Base-by-base conservation (phyloP, 371 early-diverging fungal species). In the Mucor plumbeus region DNA sequence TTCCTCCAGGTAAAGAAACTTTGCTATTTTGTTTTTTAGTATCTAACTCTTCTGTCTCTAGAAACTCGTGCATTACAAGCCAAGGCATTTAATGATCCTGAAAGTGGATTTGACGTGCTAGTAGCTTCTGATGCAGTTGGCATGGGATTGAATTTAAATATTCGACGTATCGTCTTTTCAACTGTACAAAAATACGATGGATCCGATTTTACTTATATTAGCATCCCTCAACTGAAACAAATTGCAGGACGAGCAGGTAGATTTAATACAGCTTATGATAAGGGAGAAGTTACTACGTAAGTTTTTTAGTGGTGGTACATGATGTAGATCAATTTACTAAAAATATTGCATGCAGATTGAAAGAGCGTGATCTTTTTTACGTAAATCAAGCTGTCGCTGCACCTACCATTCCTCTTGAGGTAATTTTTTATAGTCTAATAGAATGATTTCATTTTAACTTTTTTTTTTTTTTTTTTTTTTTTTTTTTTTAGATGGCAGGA, bases 41-140 rank as follows among this genome's bases (percentile, higher is more conserved):
- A 26, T 33, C 11, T 26, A 50, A 55, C 10, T 15, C 53, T 40
- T 68, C 31, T 59, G 35, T 59, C 1, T 67, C 17, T 63, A 69
- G 98, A 98, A 79, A 91, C 93, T 36, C 87, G 98, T 19, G 87
- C 94, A 6, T 77, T 88, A 57, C 97, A 98, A 82, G 99, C 98
- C 6, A 81, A 84, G 60, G 77, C 92, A 34, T 98, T 98, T 68
- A 98, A 98, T 72, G 93, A 94, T 60, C 91, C 91, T 1, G 68
- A 85, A n/a, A 87, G 87, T 58, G 90, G 83, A 10, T 90, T 91
- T 64, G 90, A 95, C 67, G 92, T 98, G 1, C 74, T 98, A 17
- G 94, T 98, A 13, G 96, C 98, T 7, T 94, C 94, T 53, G 99
- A 98, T 81, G 99, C 99, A 0, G 88, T 98, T 47, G 99, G 99